Percentiles rank a stretch among this genome's conserved stretches.
phyloP scores from a whole-genome alignment of 2,329 filamentous ascomycete genomes.

The Pseudogymnoascus sp. region DNA sequence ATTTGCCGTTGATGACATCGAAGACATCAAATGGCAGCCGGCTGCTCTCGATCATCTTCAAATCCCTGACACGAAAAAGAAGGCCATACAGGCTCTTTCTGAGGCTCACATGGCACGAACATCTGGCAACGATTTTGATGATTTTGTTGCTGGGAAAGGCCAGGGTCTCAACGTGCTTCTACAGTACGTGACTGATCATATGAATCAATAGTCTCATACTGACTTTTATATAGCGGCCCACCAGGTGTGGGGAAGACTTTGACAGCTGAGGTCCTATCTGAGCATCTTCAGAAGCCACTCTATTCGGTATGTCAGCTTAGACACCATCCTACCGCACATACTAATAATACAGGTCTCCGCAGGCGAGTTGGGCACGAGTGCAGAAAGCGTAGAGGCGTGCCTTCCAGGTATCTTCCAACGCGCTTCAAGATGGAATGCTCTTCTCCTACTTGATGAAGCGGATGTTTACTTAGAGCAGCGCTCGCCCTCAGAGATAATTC shows the following conservation, averaged over 20 bases:
- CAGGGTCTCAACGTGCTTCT: constrained; percentile 3
- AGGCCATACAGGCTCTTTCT: constrained; percentile 14
- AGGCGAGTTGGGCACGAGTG: background rate
- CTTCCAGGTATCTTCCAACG: constrained; percentile 24
- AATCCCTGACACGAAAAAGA: constrained; percentile 22
- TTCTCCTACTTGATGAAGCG: constrained; percentile 18
- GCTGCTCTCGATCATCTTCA: constrained; percentile 19
- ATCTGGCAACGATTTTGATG: background rate
- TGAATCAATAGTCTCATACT: constrained; percentile 4
- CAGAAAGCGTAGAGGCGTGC: constrained; percentile 33
- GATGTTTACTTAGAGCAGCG: constrained; percentile 15
- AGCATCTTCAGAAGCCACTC: constrained; percentile 9
- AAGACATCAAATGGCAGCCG: constrained; percentile 22
- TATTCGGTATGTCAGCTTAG: too few species aligned
- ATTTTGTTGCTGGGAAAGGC: background rate
- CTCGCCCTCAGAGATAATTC: constrained; percentile 12
- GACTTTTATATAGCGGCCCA: constrained; percentile 4
- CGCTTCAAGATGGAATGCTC: constrained; percentile 12
- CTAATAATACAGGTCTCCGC: constrained; percentile 11
- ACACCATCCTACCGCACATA: too few species aligned
- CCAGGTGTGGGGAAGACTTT: constrained; percentile 11
- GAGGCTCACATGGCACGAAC: background rate
- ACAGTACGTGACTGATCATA: background rate
- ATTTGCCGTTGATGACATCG: constrained; percentile 19
- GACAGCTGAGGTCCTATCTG: constrained; percentile 11